A percentile compares a stretch with the other conserved stretches of the same genome.
These are phyloP conservation scores for Hansenula lynferdii DNA, from an alignment of 1,139 yeast genomes.

Conservation along the genomic window DNA sequence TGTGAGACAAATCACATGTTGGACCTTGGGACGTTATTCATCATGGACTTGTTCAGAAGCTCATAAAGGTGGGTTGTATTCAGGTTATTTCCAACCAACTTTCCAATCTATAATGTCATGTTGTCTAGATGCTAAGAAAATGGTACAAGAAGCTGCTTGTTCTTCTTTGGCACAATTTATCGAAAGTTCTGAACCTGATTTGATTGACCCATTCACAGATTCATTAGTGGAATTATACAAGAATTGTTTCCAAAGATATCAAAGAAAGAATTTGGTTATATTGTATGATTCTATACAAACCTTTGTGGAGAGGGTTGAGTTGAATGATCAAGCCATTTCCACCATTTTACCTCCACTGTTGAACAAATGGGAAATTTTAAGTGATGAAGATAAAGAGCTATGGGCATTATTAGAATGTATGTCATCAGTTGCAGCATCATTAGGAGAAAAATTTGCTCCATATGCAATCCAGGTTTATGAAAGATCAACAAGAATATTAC, in stretches of 20 bases:
- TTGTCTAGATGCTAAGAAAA: conserved; percentile 78
- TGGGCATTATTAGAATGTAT: conserved; percentile 94
- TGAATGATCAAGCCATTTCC: conserved; percentile 53
- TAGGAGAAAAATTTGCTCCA: conserved; percentile 82
- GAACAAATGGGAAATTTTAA: conserved; percentile 67
- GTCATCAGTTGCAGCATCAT: conserved; percentile 84
- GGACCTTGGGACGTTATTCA: conserved; percentile 89
- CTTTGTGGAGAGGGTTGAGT: conserved; percentile 67
- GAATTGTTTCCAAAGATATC: conserved; percentile 70
- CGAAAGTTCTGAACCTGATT: conserved; percentile 63
- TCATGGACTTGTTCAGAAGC: conserved; percentile 76
- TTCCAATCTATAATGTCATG: conserved; percentile 71
- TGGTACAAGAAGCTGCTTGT: conserved; percentile 93
- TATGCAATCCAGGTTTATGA: conserved; percentile 87
- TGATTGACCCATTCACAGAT: conserved; percentile 46
- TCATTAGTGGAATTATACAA: conserved; percentile 68
- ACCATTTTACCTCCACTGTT: conserved; percentile 76
- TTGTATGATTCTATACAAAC: conserved; percentile 93
- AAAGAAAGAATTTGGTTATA: conserved; percentile 74
- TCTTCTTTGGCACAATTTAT: conserved; percentile 80
- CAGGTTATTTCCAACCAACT: conserved; percentile 71
- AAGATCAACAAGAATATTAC: conserved; percentile 67
- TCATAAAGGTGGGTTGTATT: conserved; percentile 52
- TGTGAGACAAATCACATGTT: conserved; percentile 89
- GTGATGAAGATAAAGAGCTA: conserved; percentile 75